Conservation (phyloP, 1,139 yeast genomes). For the Komagataea norvegica region DNA sequence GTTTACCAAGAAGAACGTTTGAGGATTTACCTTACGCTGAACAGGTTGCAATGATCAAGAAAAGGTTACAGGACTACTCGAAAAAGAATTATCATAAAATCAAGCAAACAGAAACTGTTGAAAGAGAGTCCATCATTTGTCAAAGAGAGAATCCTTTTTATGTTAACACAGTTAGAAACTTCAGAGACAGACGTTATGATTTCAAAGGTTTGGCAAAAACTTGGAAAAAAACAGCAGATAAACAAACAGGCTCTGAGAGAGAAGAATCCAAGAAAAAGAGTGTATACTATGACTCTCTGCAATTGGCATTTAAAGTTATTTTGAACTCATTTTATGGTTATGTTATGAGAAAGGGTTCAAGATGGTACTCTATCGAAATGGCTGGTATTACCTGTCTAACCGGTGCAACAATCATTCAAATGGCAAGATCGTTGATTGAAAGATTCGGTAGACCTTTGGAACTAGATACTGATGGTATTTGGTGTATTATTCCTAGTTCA, state of each 20-base stretch:
- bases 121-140: conserved; percentile 91
- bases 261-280: conserved; percentile 95
- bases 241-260: conserved; percentile 47
- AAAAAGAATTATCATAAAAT: conserved; percentile 79
- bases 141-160: conserved; percentile 98
- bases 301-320: conserved; percentile 95
- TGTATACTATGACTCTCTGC: conserved; percentile 89
- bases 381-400: conserved; percentile 98
- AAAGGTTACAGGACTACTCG: conserved; percentile 80
- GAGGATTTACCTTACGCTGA: conserved; percentile 75
- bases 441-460: conserved; percentile 93
- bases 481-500: conserved; percentile 94
- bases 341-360: conserved; percentile 97
- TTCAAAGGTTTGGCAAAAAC: conserved; percentile 91
- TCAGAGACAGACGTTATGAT: conserved; percentile 94
- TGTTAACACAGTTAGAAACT: conserved; percentile 88
- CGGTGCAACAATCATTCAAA: conserved; percentile 96
- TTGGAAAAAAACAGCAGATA: conserved; percentile 80
- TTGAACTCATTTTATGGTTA: conserved; percentile 96
- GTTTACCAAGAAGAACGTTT: conserved; percentile 54
- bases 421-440: conserved; percentile 93
- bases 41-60: conserved; percentile 71
- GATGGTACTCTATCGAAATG: conserved; percentile 99
- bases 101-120: conserved; percentile 77
- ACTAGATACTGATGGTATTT: conserved; percentile 97